Conservation (phyloP, 2,329 filamentous ascomycete species). For the Ceratocystis lukuohia region DNA sequence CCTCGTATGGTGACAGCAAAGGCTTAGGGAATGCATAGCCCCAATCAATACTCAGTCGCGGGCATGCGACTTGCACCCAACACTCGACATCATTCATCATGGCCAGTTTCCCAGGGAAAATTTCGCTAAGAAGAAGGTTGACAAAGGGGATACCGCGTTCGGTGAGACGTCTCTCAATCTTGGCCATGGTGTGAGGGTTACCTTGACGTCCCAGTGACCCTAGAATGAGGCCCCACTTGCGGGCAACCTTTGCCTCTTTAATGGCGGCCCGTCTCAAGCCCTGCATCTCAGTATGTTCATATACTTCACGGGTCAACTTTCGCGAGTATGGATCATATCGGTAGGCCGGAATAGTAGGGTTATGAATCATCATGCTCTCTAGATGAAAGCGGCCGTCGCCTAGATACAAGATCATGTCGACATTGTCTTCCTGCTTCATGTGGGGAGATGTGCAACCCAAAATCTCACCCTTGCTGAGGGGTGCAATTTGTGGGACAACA, state of each 20-base stretch:
- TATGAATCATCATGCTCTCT: conserved; percentile 98
- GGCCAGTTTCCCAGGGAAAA: conserved; percentile 88
- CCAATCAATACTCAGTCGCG: conserved; percentile 96
- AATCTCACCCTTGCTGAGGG: conserved; percentile 88
- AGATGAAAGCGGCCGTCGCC: conserved; percentile 92
- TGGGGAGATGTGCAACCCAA: conserved; percentile 89
- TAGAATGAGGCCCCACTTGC: conserved; percentile 89
- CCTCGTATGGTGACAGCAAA: conserved; percentile 86
- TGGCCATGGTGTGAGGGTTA: conserved; percentile 78
- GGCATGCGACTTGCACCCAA: conserved; percentile 97
- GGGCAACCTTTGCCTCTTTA: conserved; percentile 55
- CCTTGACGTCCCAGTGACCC: conserved; percentile 87
- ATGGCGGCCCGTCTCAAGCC: conserved; percentile 67
- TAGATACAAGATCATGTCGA: conserved; percentile 75
- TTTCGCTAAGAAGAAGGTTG: conserved; percentile 80
- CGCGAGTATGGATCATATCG: conserved; percentile 94
- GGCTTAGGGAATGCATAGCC: conserved; percentile 89
- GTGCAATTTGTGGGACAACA: conserved; percentile 81
- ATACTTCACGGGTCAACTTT: conserved; percentile 78
- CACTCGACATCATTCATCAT: conserved; percentile 91
- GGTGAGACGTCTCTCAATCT: conserved; percentile 68
- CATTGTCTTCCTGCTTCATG: conserved; percentile 41
- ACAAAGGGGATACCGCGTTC: conserved; percentile 65
- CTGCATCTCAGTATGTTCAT: conserved; percentile 86
- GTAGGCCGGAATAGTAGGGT: conserved; percentile 79